phyloP scores from a whole-genome alignment of 2,329 filamentous ascomycete genomes.

The Colletotrichum cuscutae region DNA sequence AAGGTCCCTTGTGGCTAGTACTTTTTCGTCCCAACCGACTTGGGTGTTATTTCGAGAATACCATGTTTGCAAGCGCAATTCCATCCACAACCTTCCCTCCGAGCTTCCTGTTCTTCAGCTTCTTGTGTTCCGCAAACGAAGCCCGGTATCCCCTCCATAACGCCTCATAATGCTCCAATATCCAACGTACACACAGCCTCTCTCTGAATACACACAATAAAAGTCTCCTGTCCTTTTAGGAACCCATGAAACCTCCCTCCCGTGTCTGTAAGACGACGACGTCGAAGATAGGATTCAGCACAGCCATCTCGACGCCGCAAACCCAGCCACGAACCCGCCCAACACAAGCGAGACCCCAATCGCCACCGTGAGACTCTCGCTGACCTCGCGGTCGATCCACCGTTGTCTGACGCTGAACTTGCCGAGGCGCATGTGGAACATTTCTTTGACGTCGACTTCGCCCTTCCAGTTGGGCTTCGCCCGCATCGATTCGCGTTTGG shows the following conservation, averaged over 20 bases:
- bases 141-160: no score
- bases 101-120: neutral
- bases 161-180: no score
- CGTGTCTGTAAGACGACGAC: no score
- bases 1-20: neutral
- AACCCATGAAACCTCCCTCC: no score
- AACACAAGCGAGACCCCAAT: slow-evolving; percentile 36
- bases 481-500: slow-evolving; percentile 19
- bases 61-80: neutral
- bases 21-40: neutral
- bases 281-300: neutral
- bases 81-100: neutral
- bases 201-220: no score
- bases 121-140: neutral
- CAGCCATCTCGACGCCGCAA: slow-evolving; percentile 27
- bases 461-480: slow-evolving; percentile 20
- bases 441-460: slow-evolving; percentile 38
- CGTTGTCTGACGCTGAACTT: slow-evolving; percentile 42
- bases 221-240: no score
- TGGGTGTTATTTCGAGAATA: neutral
- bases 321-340: slow-evolving; percentile 38
- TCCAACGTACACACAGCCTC: no score
- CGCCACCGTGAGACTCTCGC: slow-evolving; percentile 38
- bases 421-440: slow-evolving; percentile 48
- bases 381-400: slow-evolving; percentile 45